These are phyloP conservation scores for Chlorella sp. DNA, from an alignment of 139 green algal species.

Conservation along the genomic window DNA sequence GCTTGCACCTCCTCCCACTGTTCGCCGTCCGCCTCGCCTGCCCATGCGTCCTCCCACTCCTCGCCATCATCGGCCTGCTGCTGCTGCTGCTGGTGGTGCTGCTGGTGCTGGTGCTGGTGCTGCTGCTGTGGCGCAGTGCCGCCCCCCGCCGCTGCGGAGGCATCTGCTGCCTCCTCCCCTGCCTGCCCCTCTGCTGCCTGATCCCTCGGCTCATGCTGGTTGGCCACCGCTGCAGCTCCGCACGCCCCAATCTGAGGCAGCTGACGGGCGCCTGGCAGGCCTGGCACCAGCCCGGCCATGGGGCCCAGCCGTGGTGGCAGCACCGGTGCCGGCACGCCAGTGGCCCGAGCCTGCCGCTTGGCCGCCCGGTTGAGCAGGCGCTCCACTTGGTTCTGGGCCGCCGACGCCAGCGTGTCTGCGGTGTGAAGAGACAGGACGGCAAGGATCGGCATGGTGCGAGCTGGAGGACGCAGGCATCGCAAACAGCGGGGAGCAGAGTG, in stretches of 20 bases:
- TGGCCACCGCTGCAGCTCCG: constrained; percentile 9
- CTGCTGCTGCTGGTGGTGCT: background rate
- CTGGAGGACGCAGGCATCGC: too few species aligned
- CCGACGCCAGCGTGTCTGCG: constrained; percentile 16
- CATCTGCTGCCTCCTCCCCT: background rate
- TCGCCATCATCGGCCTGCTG: background rate
- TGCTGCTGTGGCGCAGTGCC: background rate
- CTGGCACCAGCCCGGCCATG: background rate
- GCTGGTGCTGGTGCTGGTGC: background rate
- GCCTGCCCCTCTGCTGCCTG: background rate
- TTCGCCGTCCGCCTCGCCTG: background rate
- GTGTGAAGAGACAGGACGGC: too few species aligned
- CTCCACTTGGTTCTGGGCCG: constrained; percentile 5
- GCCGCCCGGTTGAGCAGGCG: background rate
- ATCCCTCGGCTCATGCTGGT: background rate
- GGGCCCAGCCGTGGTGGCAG: background rate
- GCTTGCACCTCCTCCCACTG: background rate
- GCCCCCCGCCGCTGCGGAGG: background rate
- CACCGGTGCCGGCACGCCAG: background rate
- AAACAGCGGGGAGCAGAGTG: background rate
- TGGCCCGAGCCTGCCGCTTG: background rate
- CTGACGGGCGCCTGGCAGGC: background rate
- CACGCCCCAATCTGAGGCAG: background rate
- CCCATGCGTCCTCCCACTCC: constrained; percentile 34
- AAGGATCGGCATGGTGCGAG: too few species aligned